Conservation (phyloP, 2,329 filamentous ascomycete species). For the Ophiocordyceps camponoti-saundersi region DNA sequence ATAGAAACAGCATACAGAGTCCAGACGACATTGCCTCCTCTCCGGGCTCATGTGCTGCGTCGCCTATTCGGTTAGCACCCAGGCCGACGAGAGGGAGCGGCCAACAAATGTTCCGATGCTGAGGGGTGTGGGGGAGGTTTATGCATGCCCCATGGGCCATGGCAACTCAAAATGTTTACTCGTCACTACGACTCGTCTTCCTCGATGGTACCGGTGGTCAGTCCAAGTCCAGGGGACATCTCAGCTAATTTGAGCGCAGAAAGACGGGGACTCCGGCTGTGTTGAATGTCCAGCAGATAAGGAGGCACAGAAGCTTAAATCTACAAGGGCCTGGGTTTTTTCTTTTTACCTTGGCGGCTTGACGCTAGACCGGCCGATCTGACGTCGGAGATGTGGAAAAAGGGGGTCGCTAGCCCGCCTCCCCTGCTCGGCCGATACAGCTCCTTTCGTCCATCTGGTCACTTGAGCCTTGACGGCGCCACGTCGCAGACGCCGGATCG, state of each 20-base stretch:
- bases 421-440: not conserved
- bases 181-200: too few relatives aligned
- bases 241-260: not conserved
- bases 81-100: not conserved
- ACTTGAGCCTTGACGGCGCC: not conserved
- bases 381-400: conserved; percentile 6
- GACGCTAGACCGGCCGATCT: conserved; percentile 6
- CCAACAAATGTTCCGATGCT: too few relatives aligned
- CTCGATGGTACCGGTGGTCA: too few relatives aligned
- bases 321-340: not conserved
- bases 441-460: not conserved
- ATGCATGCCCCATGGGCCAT: too few relatives aligned
- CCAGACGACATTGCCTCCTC: not conserved
- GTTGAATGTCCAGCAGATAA: too few relatives aligned
- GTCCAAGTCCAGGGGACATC: not conserved
- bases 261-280: not conserved
- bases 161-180: too few relatives aligned
- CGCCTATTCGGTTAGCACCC: not conserved
- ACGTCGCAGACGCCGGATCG: not conserved
- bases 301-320: not conserved
- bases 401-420: not conserved
- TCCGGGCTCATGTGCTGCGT: not conserved
- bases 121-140: too few relatives aligned
- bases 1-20: not conserved
- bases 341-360: not conserved